Percentiles rank a stretch among this genome's conserved stretches.
These are phyloP conservation scores for Eutrema japonicum DNA, from an alignment of 345 rosid species.

Conservation along the genomic window DNA sequence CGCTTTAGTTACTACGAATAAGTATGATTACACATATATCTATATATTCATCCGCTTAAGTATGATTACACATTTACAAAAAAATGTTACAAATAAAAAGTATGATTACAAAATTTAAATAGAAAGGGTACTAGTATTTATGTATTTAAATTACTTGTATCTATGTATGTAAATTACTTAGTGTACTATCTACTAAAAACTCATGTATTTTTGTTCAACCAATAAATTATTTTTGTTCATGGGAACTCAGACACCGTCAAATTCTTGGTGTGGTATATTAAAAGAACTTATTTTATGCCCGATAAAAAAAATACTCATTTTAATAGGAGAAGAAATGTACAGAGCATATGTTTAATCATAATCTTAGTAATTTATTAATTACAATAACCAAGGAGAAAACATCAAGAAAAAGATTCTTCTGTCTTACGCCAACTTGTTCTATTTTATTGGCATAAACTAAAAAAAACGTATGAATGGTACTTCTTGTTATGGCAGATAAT, in stretches of 20 bases:
- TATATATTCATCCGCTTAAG: neutral
- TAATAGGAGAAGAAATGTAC: conserved; percentile 37
- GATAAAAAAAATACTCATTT: conserved; percentile 7
- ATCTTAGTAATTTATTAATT: conserved; percentile 41
- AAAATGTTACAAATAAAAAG: too few species aligned
- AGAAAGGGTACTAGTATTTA: neutral
- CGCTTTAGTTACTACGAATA: neutral
- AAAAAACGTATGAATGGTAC: conserved; percentile 33
- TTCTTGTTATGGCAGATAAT: conserved; percentile 14
- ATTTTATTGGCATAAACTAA: conserved; percentile 34
- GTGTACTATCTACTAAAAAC: neutral
- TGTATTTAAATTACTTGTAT: too few species aligned
- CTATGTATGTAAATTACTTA: neutral
- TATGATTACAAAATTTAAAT: too few species aligned
- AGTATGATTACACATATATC: neutral
- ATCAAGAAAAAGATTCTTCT: conserved; percentile 48
- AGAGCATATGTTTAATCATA: conserved; percentile 44
- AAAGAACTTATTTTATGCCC: conserved; percentile 21
- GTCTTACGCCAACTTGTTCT: conserved; percentile 45
- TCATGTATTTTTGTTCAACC: conserved; percentile 2
- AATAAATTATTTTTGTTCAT: too few species aligned
- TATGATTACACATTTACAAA: neutral
- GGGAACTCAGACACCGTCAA: conserved; percentile 28
- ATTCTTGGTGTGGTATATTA: conserved; percentile 15
- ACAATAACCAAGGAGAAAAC: conserved; percentile 48